Base-by-base conservation (phyloP, 176 grass and related monocot species). In the Oryza coarctata region DNA sequence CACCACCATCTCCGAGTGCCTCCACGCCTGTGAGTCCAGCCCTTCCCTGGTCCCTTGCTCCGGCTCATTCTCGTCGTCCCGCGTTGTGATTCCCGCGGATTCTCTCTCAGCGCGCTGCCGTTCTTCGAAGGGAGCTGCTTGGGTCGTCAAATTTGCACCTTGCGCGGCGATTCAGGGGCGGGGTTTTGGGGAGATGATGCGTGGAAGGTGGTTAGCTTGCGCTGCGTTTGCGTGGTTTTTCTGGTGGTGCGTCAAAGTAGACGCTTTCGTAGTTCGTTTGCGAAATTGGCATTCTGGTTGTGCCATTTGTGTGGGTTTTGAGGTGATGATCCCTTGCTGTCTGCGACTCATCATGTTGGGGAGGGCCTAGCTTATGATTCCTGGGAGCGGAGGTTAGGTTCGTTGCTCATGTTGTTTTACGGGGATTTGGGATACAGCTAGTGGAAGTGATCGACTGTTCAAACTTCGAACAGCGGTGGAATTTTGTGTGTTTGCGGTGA, bases 1-100 rank as follows among this genome's bases (percentile, higher is more conserved):
- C 32, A 70, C 82, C 79, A 94, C 92, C 89, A 87, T 94, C 52
- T 86, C 89, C 57, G 89, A 94, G 87, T 94, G 92, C 78, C 92
- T 94, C 70, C 92, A 94, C 87, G 92, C 89, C 57, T 94, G 92
- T 94, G 89, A 92, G 4, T 36, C 35, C 35, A 36, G 9, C 33
- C n/a, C 27, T 9, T 9, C 74, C 7, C 65, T 30, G 18, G 5
- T n/a, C 30, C 39, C 22, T 38, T 33, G 7, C 68, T 7, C 14
- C 45, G 5, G 31, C 45, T 73, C 73, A 5, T 15, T 75, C 32
- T 29, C 62, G 20, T 36, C 39, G 61, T 65, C 13, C 7, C 38
- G 35, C 20, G 27, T 3, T 29, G 33, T 55, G 39, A 28, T 0
- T 27, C 20, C 49, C 43, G 29, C 40, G 9, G 8, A 12, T 20